Base-by-base conservation (phyloP, 129 eudicot genomes). In the Saussurea involucrata region DNA sequence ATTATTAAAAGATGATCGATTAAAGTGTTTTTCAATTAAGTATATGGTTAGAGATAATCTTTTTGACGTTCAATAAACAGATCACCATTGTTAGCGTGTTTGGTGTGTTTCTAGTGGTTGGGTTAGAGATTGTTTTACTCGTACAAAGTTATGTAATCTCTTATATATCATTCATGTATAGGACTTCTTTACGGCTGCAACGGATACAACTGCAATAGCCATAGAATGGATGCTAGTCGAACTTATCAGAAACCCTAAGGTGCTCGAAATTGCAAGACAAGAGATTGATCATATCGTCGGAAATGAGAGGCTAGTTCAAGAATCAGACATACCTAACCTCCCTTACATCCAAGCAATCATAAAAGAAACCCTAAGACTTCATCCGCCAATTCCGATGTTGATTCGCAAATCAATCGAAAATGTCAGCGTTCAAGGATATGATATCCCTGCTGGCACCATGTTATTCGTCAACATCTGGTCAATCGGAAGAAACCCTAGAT, bases 351-450 rank as follows among this genome's bases (percentile, higher is more conserved):
- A 82, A 18, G 91, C 94, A 12, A 67, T 86, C 44, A 77, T 86
- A 31, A 89, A 84, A 27, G 94, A 89, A 74, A 69, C 28, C n/a
- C 27, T 72, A 24, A 85, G 89, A 5, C 87, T 85, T 40, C 92
- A 85, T 74, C 92, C 92, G 6, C 92, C 92, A 1, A 65, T 87
- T 22, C 92, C 92, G 0, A 71, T 87, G 85, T 49, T 87, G 46
- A 68, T 67, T 9, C 75, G 92, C 12, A 77, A 87, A 37, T 85
- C 89, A 1, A 67, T 73, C 4, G 42, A 76, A 63, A 67, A 79
- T 6, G 80, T 79, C 22, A 76, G 29, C 3, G 68, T 86, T 1
- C 74, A 37, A 57, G 94, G 94, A 8, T 84, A 89, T 71, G 25
- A 63, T 6, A 84, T 89, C 49, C 90, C 87, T 0, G 68, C 86